Evolutionary conservation across 2,329 filamentous ascomycete genomes (phyloP).

Genomic region (Paradendryphiella salina): DNA sequence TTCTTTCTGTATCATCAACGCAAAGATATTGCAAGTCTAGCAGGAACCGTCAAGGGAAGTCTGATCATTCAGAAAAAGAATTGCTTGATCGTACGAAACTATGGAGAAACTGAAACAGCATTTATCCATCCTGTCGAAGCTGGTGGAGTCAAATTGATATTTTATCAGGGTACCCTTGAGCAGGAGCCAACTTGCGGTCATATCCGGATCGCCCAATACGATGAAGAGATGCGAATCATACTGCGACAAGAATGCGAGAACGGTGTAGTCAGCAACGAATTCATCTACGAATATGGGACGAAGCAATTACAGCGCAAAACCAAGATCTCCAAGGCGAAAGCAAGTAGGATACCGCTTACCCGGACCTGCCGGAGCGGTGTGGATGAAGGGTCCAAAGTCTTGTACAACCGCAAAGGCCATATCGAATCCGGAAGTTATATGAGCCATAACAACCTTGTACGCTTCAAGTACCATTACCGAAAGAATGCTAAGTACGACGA

Average conservation of each 20-base stretch:
- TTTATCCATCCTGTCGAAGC: conserved; percentile 50
- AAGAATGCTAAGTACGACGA: conserved; percentile 59
- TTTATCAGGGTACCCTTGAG: conserved; percentile 47
- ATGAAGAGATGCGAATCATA: conserved; percentile 51
- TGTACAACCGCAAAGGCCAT: conserved; percentile 59
- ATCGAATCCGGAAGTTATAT: conserved; percentile 59
- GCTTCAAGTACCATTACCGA: conserved; percentile 60
- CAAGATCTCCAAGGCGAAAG: conserved; percentile 46
- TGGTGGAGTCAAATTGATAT: conserved; percentile 46
- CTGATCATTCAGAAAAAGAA: conserved; percentile 54
- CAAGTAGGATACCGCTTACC: conserved; percentile 44
- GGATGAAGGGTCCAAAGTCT: conserved; percentile 52
- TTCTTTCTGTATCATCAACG: conserved; percentile 57
- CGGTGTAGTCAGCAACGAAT: conserved; percentile 52
- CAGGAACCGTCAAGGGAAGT: conserved; percentile 55
- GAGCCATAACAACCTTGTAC: conserved; percentile 56
- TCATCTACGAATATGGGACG: conserved; percentile 53
- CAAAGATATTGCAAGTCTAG: conserved; percentile 53
- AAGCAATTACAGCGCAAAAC: conserved; percentile 36
- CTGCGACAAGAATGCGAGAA: conserved; percentile 52
- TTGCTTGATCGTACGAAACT: conserved; percentile 53
- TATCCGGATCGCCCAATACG: conserved; percentile 54
- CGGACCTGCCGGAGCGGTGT: conserved; percentile 54
- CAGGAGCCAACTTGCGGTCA: conserved; percentile 52
- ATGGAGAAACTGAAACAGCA: conserved; percentile 55